phyloP scores from a whole-genome alignment of 2,329 filamentous ascomycete species.

The Fusarium luffae region DNA sequence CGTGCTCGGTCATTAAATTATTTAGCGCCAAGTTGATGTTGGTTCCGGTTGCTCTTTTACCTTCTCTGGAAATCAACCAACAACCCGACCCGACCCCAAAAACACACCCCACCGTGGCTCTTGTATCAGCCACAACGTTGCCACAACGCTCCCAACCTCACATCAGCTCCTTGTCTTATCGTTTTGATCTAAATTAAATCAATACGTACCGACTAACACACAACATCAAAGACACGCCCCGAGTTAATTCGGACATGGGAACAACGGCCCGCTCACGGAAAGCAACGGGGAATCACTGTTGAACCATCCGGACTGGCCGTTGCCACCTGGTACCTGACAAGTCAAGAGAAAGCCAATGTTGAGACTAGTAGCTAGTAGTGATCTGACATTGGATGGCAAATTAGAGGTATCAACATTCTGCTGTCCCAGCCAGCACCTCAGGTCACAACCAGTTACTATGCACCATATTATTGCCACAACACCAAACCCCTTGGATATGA shows the following conservation, averaged over 20 bases:
- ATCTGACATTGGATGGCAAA: no score
- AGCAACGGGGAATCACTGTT: background rate
- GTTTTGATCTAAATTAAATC: background rate
- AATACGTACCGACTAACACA: background rate
- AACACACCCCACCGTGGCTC: background rate
- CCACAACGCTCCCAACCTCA: constrained; percentile 26
- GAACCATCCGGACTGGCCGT: constrained; percentile 1
- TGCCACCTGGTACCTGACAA: constrained; percentile 18
- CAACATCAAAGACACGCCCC: constrained; percentile 6
- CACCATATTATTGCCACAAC: background rate
- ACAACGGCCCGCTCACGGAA: constrained; percentile 16
- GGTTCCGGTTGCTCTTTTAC: background rate
- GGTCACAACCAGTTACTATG: background rate
- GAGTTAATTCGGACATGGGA: constrained; percentile 23
- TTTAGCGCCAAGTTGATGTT: background rate
- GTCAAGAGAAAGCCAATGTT: background rate
- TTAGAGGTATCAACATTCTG: background rate
- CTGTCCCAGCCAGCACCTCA: background rate
- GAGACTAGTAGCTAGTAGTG: background rate
- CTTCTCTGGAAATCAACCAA: background rate
- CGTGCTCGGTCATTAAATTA: background rate
- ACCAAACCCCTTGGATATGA: background rate
- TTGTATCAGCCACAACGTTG: constrained; percentile 16
- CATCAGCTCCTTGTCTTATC: constrained; percentile 14
- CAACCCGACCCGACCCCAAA: background rate